Evolutionary conservation across 192 early-diverging fungal species (phyloP).

Genomic region (Backusella tarrabulga): DNA sequence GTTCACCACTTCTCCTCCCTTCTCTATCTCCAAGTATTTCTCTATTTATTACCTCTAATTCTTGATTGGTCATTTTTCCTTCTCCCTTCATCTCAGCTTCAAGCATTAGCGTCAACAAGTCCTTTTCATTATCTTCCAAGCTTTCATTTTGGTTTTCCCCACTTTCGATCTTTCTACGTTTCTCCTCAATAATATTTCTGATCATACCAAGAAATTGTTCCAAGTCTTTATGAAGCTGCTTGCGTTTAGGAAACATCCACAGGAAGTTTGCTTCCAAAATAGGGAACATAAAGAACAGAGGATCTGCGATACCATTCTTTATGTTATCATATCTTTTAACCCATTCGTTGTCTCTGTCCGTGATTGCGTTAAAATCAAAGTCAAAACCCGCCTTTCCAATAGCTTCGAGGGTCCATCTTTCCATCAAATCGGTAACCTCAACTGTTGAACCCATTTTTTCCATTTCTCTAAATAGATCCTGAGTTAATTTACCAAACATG

Average conservation of each 20-base stretch:
- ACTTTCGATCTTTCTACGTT: conserved; percentile 15
- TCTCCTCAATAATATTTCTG: neutral
- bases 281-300: neutral
- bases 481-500: conserved; percentile 20
- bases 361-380: neutral
- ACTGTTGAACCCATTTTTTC: neutral
- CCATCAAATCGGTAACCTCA: neutral
- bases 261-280: neutral
- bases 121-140: neutral
- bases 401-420: neutral
- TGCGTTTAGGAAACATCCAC: neutral
- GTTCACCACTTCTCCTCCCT: neutral
- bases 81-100: conserved; percentile 11
- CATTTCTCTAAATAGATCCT: conserved; percentile 19
- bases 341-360: neutral
- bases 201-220: neutral
- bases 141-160: neutral
- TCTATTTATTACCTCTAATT: neutral
- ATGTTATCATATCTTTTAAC: neutral
- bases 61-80: neutral
- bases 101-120: conserved; percentile 29
- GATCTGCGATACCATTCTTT: neutral
- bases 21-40: neutral
- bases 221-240: neutral
- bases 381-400: neutral